A percentile compares a stretch with the other conserved stretches of the same genome.
These are phyloP conservation scores for Penicillium sp. DNA, from an alignment of 2,329 filamentous ascomycete species.

Conservation along the genomic window DNA sequence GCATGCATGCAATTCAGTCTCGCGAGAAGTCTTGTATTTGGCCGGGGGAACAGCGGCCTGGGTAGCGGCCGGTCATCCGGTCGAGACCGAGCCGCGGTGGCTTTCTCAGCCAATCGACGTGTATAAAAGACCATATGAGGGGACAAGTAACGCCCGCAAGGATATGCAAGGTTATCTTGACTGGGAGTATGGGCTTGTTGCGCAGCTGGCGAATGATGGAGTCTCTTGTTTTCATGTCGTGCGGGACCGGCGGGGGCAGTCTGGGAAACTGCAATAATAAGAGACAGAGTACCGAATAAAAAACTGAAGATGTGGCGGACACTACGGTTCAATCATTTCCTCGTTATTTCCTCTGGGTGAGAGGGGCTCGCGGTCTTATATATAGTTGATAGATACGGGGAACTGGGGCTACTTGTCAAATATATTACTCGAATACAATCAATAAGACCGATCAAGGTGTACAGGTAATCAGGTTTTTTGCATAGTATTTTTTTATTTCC, in stretches of 20 bases:
- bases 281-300: no score
- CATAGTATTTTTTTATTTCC: no score
- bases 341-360: no score
- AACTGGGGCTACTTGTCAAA: no score
- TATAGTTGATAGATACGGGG: no score
- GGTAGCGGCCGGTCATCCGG: conserved; percentile 16
- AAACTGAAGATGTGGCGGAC: no score
- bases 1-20: neutral
- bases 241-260: neutral
- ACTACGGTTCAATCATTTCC: no score
- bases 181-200: conserved; percentile 35
- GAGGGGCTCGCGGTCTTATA: no score
- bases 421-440: no score
- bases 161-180: conserved; percentile 35
- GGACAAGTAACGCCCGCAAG: conserved; percentile 28
- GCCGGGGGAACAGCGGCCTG: conserved; percentile 29
- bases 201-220: conserved; percentile 29
- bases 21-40: conserved; percentile 19
- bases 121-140: conserved; percentile 35
- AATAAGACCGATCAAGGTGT: no score
- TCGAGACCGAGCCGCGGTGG: conserved; percentile 29
- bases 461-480: no score
- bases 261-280: neutral
- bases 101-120: conserved; percentile 33
- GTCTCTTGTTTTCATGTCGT: conserved; percentile 28